Base-by-base conservation (phyloP, 192 early-diverging fungal genomes). In the Gonapodya sp. region DNA sequence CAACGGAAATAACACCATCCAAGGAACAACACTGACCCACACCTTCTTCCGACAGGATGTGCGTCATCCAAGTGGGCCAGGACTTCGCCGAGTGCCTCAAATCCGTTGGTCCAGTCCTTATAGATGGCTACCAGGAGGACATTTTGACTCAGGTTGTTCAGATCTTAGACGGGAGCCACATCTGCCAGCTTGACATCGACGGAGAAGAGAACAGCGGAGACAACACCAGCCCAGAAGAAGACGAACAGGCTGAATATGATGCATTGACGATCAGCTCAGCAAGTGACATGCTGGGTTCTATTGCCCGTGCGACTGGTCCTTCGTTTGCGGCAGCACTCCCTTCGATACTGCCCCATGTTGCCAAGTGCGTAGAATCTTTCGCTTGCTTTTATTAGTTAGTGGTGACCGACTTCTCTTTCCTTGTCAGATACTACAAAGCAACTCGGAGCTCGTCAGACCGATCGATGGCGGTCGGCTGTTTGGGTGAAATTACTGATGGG, bases 401-500 rank as follows among this genome's bases (percentile, higher is more conserved):
- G 46, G 8, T 24, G 24, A 64, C 46, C 24, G 8, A 64, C 46
- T 16, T 24, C 8, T 16, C 24, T 64, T 64, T 64, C 35, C 79
- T 79, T 8, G 14, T 2, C 79, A 79, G 36, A 36, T 79, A 79
- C n/a, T 81, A 85, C 81, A 94, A 94, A 87, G 89, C 89, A 36
- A 81, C 88, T 30, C 89, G 90, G 80, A 88, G 91, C 0, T 85
- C 87, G 32, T 88, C 91, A 75, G 96, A 97, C 83, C 93, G 96
- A 36, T 94, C 93, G 37, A 96, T 96, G 94, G 94, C 95, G 2
- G 90, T 95, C 64, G 96, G 96, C 8, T 94, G 93, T 78, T 84
- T 97, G 75, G 93, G 94, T 32, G 96, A 97, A 87, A 89, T 91
- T 73, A 87, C 88, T n/a, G 81, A 84, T 64, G 92, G 93, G 34